A percentile compares a stretch with the other conserved stretches of the same genome.
Conservation (phyloP, 1,284 basidiomycete species). For the Leccinum griseonigrum region DNA sequence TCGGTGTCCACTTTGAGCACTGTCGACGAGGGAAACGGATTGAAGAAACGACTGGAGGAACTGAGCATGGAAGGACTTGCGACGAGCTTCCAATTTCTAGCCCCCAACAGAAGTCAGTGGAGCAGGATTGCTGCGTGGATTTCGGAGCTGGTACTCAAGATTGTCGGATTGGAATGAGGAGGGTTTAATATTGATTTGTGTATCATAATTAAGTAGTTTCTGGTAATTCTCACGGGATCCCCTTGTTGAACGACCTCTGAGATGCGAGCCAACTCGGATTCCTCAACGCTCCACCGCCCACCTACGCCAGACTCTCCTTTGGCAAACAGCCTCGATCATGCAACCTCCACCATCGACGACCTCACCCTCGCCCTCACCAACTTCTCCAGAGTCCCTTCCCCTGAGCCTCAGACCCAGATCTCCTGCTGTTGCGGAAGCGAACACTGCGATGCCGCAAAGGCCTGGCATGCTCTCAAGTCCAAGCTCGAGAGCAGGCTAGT, state of each 20-base stretch:
- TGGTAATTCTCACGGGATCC: constrained; percentile 23
- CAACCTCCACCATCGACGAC: constrained; percentile 72
- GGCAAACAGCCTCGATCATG: constrained; percentile 55
- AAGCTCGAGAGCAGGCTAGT: constrained; percentile 74
- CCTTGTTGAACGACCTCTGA: background rate
- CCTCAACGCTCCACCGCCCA: background rate
- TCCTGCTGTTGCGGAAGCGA: constrained; percentile 67
- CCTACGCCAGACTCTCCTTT: constrained; percentile 54
- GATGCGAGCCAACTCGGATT: background rate
- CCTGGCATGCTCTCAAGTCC: constrained; percentile 66
- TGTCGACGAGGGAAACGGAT: constrained; percentile 47
- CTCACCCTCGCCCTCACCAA: constrained; percentile 67
- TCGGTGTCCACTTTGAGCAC: constrained; percentile 67
- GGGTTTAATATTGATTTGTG: constrained; percentile 18
- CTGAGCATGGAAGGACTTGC: constrained; percentile 69
- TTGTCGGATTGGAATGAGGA: constrained; percentile 42
- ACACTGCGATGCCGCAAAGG: constrained; percentile 58
- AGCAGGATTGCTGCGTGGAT: constrained; percentile 73
- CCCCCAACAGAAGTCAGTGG: constrained; percentile 54
- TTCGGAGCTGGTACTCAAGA: constrained; percentile 58
- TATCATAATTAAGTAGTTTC: background rate
- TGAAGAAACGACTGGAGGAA: constrained; percentile 52
- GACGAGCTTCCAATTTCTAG: constrained; percentile 65
- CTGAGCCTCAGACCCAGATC: constrained; percentile 51
- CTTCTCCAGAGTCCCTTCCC: constrained; percentile 68